phyloP scores from a whole-genome alignment of 75 land plant genomes.

The Pinus tabuliformis region DNA sequence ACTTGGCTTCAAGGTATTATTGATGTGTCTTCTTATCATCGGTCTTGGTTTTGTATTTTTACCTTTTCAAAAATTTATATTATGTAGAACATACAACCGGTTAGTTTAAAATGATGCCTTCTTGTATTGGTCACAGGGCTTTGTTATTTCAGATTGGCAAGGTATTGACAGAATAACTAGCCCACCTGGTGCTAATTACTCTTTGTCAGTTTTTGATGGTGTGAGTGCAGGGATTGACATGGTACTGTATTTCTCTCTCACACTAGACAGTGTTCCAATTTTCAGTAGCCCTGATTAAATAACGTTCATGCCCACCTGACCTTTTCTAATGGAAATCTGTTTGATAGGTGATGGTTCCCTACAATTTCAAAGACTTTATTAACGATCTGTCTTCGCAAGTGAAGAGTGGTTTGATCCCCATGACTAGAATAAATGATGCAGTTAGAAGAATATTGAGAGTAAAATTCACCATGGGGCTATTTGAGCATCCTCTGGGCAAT shows the following conservation, averaged over 20 bases:
- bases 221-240: constrained; percentile 67
- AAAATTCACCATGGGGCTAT: constrained; percentile 55
- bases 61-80: background rate
- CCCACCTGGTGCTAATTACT: constrained; percentile 58
- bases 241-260: constrained; percentile 16
- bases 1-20: constrained; percentile 43
- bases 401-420: constrained; percentile 29
- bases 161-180: constrained; percentile 65
- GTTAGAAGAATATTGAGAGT: constrained; percentile 60
- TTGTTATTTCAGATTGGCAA: constrained; percentile 67
- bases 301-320: background rate
- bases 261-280: too few species aligned
- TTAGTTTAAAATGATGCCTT: too few species aligned
- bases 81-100: background rate
- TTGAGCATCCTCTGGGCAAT: constrained; percentile 56
- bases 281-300: too few species aligned
- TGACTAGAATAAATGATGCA: constrained; percentile 62
- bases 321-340: background rate
- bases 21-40: background rate
- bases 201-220: constrained; percentile 45
- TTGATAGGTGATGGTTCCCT: constrained; percentile 42
- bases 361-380: constrained; percentile 31
- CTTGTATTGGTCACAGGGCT: constrained; percentile 38
- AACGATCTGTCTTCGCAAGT: constrained; percentile 27
- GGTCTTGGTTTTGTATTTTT: background rate